Evolutionary conservation across 2,329 filamentous ascomycete genomes (phyloP).

Genomic region (Colletotrichum costaricense): DNA sequence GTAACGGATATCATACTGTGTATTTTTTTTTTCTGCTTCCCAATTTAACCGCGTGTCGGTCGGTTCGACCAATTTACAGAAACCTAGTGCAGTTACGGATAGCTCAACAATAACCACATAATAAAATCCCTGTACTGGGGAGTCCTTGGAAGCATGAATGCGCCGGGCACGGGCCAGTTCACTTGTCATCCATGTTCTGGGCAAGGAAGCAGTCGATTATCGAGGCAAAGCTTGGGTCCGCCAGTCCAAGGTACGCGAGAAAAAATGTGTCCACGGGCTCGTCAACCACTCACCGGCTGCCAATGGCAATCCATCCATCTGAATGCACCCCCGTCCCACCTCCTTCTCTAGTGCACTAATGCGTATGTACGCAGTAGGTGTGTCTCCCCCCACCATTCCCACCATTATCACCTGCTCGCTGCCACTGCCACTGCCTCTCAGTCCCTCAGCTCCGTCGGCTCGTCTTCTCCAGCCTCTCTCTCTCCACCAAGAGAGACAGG

Average conservation of each 20-base stretch:
- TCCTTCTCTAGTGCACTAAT: not conserved
- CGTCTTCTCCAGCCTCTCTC: constrained; percentile 23
- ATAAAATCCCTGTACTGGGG: not conserved
- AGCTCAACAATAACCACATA: not conserved
- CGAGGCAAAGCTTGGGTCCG: constrained; percentile 17
- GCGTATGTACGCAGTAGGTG: not conserved
- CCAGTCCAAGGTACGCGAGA: not conserved
- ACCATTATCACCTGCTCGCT: constrained; percentile 1
- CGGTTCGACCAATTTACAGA: not conserved
- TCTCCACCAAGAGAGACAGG: constrained; percentile 33
- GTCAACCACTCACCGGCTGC: constrained; percentile 20
- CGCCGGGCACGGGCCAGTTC: constrained; percentile 18
- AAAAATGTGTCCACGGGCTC: constrained; percentile 16
- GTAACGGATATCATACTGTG: not conserved
- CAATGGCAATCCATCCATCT: constrained; percentile 20
- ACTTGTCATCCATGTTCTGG: not conserved
- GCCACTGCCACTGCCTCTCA: constrained; percentile 2
- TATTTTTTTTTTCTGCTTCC: not conserved
- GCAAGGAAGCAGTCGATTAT: too few relatives aligned
- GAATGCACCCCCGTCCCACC: constrained; percentile 4
- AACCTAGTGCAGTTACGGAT: not conserved
- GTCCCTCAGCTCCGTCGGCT: constrained; percentile 4
- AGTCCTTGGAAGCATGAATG: not conserved
- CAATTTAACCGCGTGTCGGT: constrained; percentile 7
- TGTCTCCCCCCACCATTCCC: constrained; percentile 30